Percentiles rank a stretch among this genome's conserved stretches.
phyloP scores from a whole-genome alignment of 345 rosid genomes.

The Psidium guajava region DNA sequence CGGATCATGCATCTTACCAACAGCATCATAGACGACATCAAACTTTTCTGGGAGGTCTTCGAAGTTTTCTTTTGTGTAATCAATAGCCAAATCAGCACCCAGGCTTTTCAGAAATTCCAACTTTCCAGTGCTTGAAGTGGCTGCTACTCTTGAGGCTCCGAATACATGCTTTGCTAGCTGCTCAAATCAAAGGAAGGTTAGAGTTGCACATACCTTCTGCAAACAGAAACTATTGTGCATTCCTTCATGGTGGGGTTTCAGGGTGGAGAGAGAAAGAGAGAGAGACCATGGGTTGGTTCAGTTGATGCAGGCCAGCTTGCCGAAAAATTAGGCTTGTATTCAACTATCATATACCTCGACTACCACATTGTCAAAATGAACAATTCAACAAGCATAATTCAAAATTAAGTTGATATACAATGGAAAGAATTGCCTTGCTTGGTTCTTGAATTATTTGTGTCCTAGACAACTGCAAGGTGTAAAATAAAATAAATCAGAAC shows the following conservation, averaged over 20 bases:
- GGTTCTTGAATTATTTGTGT: background rate
- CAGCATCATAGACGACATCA: conserved; percentile 78
- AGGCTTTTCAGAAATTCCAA: conserved; percentile 60
- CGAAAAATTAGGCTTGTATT: background rate
- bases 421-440: background rate
- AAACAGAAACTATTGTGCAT: background rate
- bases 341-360: background rate
- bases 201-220: background rate
- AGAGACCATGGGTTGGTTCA: background rate
- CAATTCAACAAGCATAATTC: background rate
- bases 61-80: conserved; percentile 76
- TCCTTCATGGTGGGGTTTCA: background rate
- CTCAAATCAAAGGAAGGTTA: background rate
- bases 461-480: background rate
- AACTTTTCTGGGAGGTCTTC: conserved; percentile 75
- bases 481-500: background rate
- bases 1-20: conserved; percentile 34
- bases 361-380: background rate
- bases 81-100: conserved; percentile 85
- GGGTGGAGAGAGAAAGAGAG: background rate
- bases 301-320: background rate
- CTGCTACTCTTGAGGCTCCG: conserved; percentile 79
- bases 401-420: background rate
- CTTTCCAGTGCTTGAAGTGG: conserved; percentile 76
- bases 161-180: conserved; percentile 87